These are phyloP conservation scores for Vaccinium myrtillus DNA, from an alignment of 148 eudicot genomes.

Conservation along the genomic window DNA sequence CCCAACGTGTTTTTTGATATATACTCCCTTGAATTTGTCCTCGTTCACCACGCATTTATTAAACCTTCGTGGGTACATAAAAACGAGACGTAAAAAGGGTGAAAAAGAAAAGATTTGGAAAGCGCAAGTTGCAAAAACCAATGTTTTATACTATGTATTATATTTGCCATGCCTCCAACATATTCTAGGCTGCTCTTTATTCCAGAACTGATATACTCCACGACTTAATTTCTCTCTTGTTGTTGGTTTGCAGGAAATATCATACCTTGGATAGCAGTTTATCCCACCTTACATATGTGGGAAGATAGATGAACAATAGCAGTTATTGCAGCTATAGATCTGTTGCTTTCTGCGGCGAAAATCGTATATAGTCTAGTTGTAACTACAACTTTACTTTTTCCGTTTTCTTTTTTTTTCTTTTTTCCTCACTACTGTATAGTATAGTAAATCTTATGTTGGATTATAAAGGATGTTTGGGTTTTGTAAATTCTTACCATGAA, in stretches of 20 bases:
- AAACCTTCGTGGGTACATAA: background rate
- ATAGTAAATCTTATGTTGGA: background rate
- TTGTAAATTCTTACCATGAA: background rate
- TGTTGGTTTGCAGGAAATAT: slow-evolving; percentile 8
- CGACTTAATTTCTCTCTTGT: background rate
- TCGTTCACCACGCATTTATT: too few species aligned
- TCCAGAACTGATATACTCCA: background rate
- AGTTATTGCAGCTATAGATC: background rate
- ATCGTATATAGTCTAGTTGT: background rate
- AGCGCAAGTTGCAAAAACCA: background rate
- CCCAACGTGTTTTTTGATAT: too few species aligned
- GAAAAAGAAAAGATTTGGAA: background rate
- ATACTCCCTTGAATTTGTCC: too few species aligned
- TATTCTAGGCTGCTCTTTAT: background rate
- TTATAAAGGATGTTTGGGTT: background rate
- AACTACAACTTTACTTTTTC: too few species aligned
- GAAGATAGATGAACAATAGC: background rate
- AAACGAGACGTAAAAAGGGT: too few species aligned
- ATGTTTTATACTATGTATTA: too few species aligned
- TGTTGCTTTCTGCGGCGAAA: background rate
- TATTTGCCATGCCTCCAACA: background rate
- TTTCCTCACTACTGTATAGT: background rate
- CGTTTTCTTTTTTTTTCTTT: too few species aligned
- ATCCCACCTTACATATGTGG: background rate
- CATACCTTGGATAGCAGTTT: slow-evolving; percentile 2